Conservation (phyloP, 106 monocot genomes). For the Allium sativum region DNA sequence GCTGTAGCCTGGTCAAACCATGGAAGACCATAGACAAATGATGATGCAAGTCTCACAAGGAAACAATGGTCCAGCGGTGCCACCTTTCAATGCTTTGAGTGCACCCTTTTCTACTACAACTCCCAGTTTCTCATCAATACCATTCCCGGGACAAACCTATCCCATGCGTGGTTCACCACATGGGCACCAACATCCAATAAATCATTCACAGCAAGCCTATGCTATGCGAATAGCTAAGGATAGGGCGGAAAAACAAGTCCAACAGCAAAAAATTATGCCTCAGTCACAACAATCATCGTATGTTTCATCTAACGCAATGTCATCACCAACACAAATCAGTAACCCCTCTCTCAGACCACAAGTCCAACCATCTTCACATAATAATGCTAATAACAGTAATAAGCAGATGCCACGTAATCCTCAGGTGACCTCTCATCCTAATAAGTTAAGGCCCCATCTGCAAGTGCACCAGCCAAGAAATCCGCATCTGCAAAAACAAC, state of each 20-base stretch:
- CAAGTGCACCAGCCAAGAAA: conserved; percentile 31
- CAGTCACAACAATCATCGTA: conserved; percentile 44
- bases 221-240: conserved; percentile 62
- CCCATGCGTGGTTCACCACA: conserved; percentile 44
- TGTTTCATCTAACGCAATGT: conserved; percentile 23
- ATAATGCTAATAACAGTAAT: conserved; percentile 40
- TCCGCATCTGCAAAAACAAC: conserved; percentile 33
- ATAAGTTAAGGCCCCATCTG: conserved; percentile 63
- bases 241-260: conserved; percentile 24
- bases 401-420: conserved; percentile 28
- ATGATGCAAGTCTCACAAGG: conserved; percentile 66
- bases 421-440: conserved; percentile 24
- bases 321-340: conserved; percentile 19
- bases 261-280: conserved; percentile 40
- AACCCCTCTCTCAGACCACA: conserved; percentile 44
- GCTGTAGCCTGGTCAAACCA: conserved; percentile 52
- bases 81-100: conserved; percentile 37
- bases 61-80: conserved; percentile 21
- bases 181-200: conserved; percentile 45
- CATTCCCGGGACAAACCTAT: conserved; percentile 26
- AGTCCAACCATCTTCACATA: conserved; percentile 32
- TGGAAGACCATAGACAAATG: conserved; percentile 70
- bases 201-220: conserved; percentile 58
- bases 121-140: conserved; percentile 22
- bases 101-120: conserved; percentile 31